Base-by-base conservation (phyloP, 1,139 yeast species). In the Hemisphaericaspora lyxosophila region DNA sequence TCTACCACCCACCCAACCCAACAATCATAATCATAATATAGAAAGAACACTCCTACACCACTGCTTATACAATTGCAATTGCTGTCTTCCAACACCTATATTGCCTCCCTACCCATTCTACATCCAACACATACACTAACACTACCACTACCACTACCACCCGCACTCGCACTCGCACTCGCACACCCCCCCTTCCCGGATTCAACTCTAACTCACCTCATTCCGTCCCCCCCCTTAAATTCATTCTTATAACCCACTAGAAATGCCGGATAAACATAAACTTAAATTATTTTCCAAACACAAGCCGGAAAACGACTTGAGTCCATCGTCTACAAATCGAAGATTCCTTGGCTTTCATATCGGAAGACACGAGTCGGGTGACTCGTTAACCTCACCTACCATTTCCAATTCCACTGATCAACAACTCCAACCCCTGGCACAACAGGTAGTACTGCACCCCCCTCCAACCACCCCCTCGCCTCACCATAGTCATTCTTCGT, bases 251-350 rank as follows among this genome's bases (percentile, higher is more conserved):
- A 26, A 15, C 12, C 20, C 27, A 16, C 17, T n/a, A n/a, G 40
- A n/a, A 34, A 70, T 71, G 77, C 75, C 75, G 30, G 77, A 71
- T 47, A 67, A 66, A 58, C 75, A 68, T 52, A 70, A 68, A 48
- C 59, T 68, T 51, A 69, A 70, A 57, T 54, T 71, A 36, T 65
- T 67, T 43, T 49, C 56, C 33, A 62, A 60, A 44, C 64, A 67
- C 48, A 63, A 62, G 42, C 54, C 51, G 36, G 44, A 41, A 11
- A 49, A 59, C 9, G 43, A 43, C 12, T 50, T 64, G 38, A 55
- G 63, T 7, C 68, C 67, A 3, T 59, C 67, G 3, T 62, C 65
- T 6, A 53, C 51, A 33, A 42, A 50, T 23, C 50, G 65, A 39
- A 63, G 63, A 42, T 63, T 64, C 36, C 52, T 66, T 36, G 72